phyloP scores from a whole-genome alignment of 2,329 filamentous ascomycete genomes.

The Exophiala phaeomuriformis region DNA sequence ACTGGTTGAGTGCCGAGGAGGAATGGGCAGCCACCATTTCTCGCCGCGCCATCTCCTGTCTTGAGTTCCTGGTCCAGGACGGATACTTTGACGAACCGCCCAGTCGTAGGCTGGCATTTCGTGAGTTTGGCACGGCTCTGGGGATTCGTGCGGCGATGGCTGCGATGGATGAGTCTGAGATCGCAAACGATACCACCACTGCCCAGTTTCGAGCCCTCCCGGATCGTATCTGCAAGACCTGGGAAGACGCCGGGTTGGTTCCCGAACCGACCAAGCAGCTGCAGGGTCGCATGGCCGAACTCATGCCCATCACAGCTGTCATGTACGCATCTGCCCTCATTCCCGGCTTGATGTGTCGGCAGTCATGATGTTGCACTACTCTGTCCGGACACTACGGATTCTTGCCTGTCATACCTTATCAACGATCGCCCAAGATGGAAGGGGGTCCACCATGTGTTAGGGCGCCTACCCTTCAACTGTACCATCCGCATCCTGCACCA shows the following conservation, averaged over 20 bases:
- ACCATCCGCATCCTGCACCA: too few relatives aligned
- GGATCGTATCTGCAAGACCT: conserved; percentile 12
- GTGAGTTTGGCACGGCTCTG: conserved; percentile 49
- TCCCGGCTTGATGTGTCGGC: conserved; percentile 37
- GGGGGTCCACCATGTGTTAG: too few relatives aligned
- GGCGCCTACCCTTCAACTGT: too few relatives aligned
- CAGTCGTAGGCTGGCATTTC: conserved; percentile 43
- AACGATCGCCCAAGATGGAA: too few relatives aligned
- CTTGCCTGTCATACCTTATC: too few relatives aligned
- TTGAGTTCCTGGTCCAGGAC: conserved; percentile 30
- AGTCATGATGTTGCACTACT: neutral
- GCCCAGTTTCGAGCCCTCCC: conserved; percentile 7
- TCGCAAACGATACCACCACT: conserved; percentile 5
- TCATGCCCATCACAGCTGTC: conserved; percentile 49
- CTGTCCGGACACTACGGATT: too few relatives aligned
- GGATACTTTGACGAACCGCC: conserved; percentile 33
- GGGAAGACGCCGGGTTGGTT: conserved; percentile 18
- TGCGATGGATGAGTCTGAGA: neutral
- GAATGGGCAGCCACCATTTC: conserved; percentile 43
- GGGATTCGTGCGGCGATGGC: conserved; percentile 38
- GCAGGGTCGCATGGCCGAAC: conserved; percentile 37
- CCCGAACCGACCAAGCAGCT: conserved; percentile 26
- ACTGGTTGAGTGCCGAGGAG: conserved; percentile 44
- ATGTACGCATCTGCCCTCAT: conserved; percentile 53
- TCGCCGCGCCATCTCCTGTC: conserved; percentile 20